phyloP scores from a whole-genome alignment of 2,329 filamentous ascomycete genomes.

The Ophiostoma triangulosporum region DNA sequence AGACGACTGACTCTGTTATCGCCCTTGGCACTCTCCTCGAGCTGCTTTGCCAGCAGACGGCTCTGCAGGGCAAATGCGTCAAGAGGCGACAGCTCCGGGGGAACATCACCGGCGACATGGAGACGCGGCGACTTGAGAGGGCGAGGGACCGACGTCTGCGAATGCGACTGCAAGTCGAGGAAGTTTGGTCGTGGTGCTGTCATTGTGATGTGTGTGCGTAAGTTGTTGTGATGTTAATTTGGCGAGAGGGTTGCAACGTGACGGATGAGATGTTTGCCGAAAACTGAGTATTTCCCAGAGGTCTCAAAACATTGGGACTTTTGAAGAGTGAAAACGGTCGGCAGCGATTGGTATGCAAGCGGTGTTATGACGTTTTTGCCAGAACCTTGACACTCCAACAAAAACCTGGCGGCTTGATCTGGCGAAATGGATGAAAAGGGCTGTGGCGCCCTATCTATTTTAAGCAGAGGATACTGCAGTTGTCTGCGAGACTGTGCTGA shows the following conservation, averaged over 20 bases:
- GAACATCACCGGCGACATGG: constrained; percentile 66
- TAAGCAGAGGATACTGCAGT: neutral
- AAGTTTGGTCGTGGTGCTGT: constrained; percentile 38
- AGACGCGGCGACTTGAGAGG: constrained; percentile 60
- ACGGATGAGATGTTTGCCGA: neutral
- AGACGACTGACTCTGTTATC: constrained; percentile 75
- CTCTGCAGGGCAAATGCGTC: constrained; percentile 93
- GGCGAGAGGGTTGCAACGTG: neutral
- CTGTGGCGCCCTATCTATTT: constrained; percentile 7
- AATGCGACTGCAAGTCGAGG: constrained; percentile 46
- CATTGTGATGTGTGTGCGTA: constrained; percentile 27
- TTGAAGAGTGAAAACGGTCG: neutral
- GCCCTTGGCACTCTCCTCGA: constrained; percentile 63
- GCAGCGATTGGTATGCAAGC: neutral
- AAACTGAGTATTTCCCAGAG: neutral
- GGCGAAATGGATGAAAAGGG: neutral
- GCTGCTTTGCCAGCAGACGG: constrained; percentile 70
- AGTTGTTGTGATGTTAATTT: neutral
- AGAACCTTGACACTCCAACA: neutral
- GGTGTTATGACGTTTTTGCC: neutral
- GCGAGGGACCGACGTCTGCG: constrained; percentile 38
- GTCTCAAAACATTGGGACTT: neutral
- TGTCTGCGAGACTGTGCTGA: neutral
- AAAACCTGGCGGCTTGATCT: neutral
- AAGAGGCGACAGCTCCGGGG: constrained; percentile 82